phyloP scores from a whole-genome alignment of 2,329 filamentous ascomycete genomes.

The Diaporthe ampelina region DNA sequence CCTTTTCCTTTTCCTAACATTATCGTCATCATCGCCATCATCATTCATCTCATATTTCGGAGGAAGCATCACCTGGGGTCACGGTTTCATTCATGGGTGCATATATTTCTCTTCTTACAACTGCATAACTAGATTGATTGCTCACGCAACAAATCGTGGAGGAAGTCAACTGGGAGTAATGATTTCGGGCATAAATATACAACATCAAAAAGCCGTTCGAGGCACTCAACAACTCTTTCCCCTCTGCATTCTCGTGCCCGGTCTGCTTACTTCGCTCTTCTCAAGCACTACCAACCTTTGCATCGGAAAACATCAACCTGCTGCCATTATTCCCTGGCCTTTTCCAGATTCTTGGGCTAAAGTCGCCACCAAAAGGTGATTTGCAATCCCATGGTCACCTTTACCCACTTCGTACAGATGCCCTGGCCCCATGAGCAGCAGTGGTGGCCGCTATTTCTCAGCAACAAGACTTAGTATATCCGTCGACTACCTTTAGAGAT shows the following conservation, averaged over 20 bases:
- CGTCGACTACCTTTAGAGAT: background rate
- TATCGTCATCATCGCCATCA: background rate
- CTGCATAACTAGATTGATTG: constrained; percentile 36
- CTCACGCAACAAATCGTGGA: constrained; percentile 36
- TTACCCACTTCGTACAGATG: background rate
- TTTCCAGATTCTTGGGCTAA: background rate
- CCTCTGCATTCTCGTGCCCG: background rate
- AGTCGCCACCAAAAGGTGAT: background rate
- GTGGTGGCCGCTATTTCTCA: constrained; percentile 15
- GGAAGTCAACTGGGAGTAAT: constrained; percentile 6
- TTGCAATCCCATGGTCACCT: background rate
- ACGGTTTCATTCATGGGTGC: constrained; percentile 7
- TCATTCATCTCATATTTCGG: background rate
- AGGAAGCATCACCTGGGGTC: constrained; percentile 18
- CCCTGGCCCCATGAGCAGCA: constrained; percentile 1
- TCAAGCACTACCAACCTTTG: background rate
- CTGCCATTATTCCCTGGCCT: background rate
- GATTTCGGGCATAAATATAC: background rate
- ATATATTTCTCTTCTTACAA: constrained; percentile 3
- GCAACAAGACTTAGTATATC: background rate
- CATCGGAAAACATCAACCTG: background rate
- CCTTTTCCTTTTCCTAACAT: background rate
- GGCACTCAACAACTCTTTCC: background rate
- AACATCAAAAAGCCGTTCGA: background rate
- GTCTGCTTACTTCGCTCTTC: background rate